Evolutionary conservation across 2,329 filamentous ascomycete genomes (phyloP).

Genomic region (Aspergillus sp.): DNA sequence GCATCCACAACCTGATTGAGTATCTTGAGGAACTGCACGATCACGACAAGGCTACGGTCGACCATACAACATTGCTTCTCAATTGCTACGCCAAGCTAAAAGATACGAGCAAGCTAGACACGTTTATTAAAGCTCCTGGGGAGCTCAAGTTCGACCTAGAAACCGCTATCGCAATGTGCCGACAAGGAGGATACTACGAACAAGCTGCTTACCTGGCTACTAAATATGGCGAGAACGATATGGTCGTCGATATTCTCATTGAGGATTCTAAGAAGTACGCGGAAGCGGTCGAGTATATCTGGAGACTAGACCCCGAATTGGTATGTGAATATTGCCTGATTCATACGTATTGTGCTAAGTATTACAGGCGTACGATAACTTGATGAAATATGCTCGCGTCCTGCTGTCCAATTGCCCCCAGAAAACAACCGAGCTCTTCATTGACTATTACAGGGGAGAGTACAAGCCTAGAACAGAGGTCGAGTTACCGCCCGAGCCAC

Average conservation of each 20-base stretch:
- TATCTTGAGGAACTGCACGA: constrained; percentile 96
- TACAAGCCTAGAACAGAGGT: constrained; percentile 70
- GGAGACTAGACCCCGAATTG: constrained; percentile 74
- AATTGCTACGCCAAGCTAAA: constrained; percentile 99
- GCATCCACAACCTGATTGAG: constrained; percentile 95
- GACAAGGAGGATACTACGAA: constrained; percentile 94
- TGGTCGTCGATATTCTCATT: constrained; percentile 93
- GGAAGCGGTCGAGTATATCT: constrained; percentile 88
- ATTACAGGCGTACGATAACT: constrained; percentile 71
- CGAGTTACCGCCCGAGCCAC: constrained; percentile 47
- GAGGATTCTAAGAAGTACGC: constrained; percentile 90
- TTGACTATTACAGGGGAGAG: constrained; percentile 88
- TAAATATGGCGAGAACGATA: constrained; percentile 87
- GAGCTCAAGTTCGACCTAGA: constrained; percentile 96
- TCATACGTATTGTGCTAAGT: constrained; percentile 31
- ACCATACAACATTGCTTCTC: constrained; percentile 89
- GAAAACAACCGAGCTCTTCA: constrained; percentile 81
- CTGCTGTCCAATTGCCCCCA: constrained; percentile 81
- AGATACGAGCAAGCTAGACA: constrained; percentile 92
- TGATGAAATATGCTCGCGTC: constrained; percentile 94
- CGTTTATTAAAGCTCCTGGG: constrained; percentile 86
- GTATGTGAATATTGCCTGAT: constrained; percentile 48
- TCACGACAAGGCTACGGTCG: constrained; percentile 85
- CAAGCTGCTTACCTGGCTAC: constrained; percentile 94
- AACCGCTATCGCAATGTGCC: constrained; percentile 94